Percentiles rank a stretch among this genome's conserved stretches.
Evolutionary conservation across 208 protist species (phyloP).

Genomic region (Spongospora subterranea): DNA sequence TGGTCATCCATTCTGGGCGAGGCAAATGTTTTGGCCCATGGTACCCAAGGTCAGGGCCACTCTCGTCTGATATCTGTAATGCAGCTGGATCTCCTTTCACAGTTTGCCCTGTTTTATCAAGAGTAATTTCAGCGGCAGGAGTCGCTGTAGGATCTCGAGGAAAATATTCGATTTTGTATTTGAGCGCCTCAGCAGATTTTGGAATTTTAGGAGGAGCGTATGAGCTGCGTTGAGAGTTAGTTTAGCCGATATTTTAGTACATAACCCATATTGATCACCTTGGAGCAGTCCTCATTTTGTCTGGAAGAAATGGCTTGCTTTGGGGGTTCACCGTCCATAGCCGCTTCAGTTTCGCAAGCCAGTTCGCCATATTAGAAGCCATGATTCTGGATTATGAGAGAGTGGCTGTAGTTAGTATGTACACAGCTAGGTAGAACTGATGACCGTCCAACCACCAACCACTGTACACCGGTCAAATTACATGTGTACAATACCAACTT

Average conservation of each 20-base stretch:
- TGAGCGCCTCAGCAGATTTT: not conserved
- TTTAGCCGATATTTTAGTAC: not conserved
- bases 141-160: not conserved
- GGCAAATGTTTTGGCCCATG: not conserved
- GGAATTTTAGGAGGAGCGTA: not conserved
- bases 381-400: no score
- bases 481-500: no score
- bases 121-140: not conserved
- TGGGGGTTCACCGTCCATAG: slow-evolving; percentile 15
- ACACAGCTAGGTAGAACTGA: no score
- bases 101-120: not conserved
- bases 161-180: slow-evolving; percentile 49
- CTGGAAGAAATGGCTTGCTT: slow-evolving; percentile 1
- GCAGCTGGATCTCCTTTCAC: not conserved
- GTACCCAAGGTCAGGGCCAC: not conserved
- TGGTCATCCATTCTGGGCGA: slow-evolving; percentile 30
- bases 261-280: not conserved
- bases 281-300: not conserved
- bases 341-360: slow-evolving; percentile 16
- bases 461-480: no score
- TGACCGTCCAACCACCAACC: no score
- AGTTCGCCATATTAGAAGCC: no score
- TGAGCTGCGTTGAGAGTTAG: not conserved
- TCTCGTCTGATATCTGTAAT: not conserved
- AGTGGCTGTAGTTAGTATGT: no score